Base-by-base conservation (phyloP, 148 eudicot genomes). In the Dysphania ambrosioides region DNA sequence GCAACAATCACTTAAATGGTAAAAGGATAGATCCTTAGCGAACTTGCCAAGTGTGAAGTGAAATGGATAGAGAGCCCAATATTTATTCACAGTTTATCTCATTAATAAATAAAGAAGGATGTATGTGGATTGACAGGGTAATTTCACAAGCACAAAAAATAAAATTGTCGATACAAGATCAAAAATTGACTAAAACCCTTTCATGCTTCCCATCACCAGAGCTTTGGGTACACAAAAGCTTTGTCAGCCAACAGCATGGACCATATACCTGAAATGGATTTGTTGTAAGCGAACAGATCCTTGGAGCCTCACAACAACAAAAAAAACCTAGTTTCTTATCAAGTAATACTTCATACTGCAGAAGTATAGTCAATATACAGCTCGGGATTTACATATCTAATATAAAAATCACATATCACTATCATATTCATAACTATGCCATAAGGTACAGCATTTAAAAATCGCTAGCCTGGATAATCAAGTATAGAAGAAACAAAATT, bases 231-330 rank as follows among this genome's bases (percentile, higher is more conserved):
- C 9, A 56, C 11, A 18, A 79, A 51, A 34, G 60, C 42, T 70
- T 72, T 68, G 42, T 30, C 55, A 36, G 67, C 73, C 23, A 57
- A 59, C 68, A 57, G 41, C 51, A 21, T 41, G 69, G 40, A 42
- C 23, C 40, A 75, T 23, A 55, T 66, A 53, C 79, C 73, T 76
- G 73, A 69, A 58, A 77, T 44, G 60, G 24, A 47, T 13, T 34
- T 42, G 6, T 1, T 24, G 63, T 77, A 47, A 77, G 75, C 63
- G 51, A 71, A 41, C 24, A 31, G n/a, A 47, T 73, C 24, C 41
- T 13, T 41, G 2, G 61, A 35, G 41, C 35, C 19, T 74, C 36
- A 36, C 19, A 30, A 19, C 30, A 13, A 57, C 19, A 31, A 31
- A 57, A 56, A 9, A 19, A 21, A 0, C 36, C 66, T 26, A 75